Base-by-base conservation (phyloP, 2,329 filamentous ascomycete species). In the Juglanconis oblonga region DNA sequence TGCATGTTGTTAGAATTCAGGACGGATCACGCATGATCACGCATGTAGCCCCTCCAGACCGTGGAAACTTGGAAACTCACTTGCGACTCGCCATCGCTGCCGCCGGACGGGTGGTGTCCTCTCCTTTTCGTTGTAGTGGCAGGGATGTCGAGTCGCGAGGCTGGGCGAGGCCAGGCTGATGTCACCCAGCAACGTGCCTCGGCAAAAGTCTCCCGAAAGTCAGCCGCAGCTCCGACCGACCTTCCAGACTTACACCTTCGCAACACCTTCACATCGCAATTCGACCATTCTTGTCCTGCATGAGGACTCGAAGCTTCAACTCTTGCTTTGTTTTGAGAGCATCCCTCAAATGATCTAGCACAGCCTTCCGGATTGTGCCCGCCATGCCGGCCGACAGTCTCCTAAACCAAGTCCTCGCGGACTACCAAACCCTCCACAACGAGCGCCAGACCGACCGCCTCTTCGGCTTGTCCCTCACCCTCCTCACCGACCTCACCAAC, bases 401-500 rank as follows among this genome's bases (percentile, higher is more conserved):
- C 57, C 80, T 91, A 60, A 86, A 84, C 64, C 86, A 85, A 48
- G 82, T 90, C 61, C 77, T 92, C 65, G 81, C 86, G 66, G 76
- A 80, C 58, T 85, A 81, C 69, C 82, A 82, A 70, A 79, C 82
- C 64, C 72, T 79, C 52, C 80, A 81, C 71, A 77, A 82, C 71
- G 75, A 76, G 52, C 69, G 72, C 57, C 78, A 77, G 65, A 82
- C 79, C 31, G 77, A 84, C 64, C 81, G 84, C 70, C 80, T 87
- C 67, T 77, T 90, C 68, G 86, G 82, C 64, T 88, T 87, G 49
- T 89, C 88, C 14, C 81, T 84, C 17, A 83, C 86, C 44, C 82
- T 92, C 35, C 80, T 93, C 58, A 83, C 86, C 14, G 84, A 83
- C 52, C 84, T 92, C 55, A 86, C 85, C 63, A 92, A 92, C 69